phyloP scores from a whole-genome alignment of 345 rosid species.

The Eucalyptus tenuipes region DNA sequence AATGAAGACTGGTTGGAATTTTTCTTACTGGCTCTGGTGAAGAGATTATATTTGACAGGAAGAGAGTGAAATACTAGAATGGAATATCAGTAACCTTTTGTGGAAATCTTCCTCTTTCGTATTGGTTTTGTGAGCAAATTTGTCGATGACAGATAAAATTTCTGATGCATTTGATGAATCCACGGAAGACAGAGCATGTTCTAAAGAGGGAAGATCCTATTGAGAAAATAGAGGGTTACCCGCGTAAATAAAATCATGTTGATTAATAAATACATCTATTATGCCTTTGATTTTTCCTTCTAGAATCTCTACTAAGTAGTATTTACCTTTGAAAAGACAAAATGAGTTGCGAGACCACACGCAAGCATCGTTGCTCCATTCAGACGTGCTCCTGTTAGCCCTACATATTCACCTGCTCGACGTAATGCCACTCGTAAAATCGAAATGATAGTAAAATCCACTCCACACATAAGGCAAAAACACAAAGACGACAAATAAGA shows the following conservation, averaged over 20 bases:
- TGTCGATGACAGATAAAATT: neutral
- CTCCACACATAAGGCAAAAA: neutral
- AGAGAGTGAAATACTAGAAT: neutral
- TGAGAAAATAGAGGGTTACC: neutral
- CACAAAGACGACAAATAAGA: neutral
- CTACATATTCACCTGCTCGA: neutral
- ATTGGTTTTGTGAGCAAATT: neutral
- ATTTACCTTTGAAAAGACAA: constrained; percentile 6
- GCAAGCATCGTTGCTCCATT: constrained; percentile 10
- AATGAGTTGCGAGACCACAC: constrained; percentile 16
- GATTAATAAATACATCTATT: neutral
- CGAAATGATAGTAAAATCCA: too few species aligned
- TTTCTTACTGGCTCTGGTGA: neutral
- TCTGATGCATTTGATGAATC: neutral
- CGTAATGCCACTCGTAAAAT: neutral
- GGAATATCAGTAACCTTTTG: neutral
- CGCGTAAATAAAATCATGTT: neutral
- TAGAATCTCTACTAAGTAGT: neutral
- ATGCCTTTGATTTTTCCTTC: neutral
- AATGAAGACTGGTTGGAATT: neutral
- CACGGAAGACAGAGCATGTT: neutral
- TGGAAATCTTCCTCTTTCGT: neutral
- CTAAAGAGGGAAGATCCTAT: neutral
- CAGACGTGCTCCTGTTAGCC: constrained; percentile 9
- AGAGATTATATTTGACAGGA: neutral